Evolutionary conservation across 2,329 filamentous ascomycete genomes (phyloP).

Genomic region (Colletotrichum somersetense): DNA sequence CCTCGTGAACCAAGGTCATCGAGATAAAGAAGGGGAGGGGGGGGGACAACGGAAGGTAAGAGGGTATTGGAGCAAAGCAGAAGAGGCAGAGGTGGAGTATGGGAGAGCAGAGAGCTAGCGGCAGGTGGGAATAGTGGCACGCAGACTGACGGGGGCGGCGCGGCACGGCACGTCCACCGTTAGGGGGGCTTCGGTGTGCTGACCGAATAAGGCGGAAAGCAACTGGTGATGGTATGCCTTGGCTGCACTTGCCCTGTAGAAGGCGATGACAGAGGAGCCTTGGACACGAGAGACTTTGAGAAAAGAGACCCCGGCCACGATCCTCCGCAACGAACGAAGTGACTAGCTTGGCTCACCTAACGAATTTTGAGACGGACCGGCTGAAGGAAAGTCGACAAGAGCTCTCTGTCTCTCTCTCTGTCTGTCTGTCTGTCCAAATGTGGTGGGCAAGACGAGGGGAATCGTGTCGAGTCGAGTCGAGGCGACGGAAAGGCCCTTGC

Average conservation of each 20-base stretch:
- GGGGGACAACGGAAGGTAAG: conserved; percentile 23
- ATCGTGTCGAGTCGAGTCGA: conserved; percentile 26
- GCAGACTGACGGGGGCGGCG: conserved; percentile 15
- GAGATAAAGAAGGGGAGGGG: conserved; percentile 5
- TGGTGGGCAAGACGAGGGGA: conserved; percentile 21
- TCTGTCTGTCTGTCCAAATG: conserved; percentile 1
- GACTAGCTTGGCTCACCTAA: conserved; percentile 41
- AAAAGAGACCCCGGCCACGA: conserved; percentile 31
- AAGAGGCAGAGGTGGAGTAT: conserved; percentile 27
- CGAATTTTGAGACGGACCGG: conserved; percentile 24
- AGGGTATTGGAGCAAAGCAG: conserved; percentile 20
- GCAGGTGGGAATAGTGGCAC: conserved; percentile 40
- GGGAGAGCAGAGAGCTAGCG: conserved; percentile 26
- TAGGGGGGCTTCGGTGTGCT: conserved; percentile 16
- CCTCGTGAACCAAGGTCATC: conserved; percentile 29
- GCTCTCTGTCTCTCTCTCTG: conserved; percentile 20
- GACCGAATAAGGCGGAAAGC: conserved; percentile 11
- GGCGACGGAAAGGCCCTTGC: conserved; percentile 27
- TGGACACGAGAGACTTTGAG: conserved; percentile 25
- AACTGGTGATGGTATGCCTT: conserved; percentile 25
- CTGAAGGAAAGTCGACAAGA: conserved; percentile 22
- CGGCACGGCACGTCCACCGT: conserved; percentile 19
- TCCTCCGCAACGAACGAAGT: conserved; percentile 40
- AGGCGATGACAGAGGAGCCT: conserved; percentile 24
- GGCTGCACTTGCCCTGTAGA: conserved; percentile 31